These are phyloP conservation scores for Chalciporus sp. DNA, from an alignment of 1,284 basidiomycete species.

Conservation along the genomic window DNA sequence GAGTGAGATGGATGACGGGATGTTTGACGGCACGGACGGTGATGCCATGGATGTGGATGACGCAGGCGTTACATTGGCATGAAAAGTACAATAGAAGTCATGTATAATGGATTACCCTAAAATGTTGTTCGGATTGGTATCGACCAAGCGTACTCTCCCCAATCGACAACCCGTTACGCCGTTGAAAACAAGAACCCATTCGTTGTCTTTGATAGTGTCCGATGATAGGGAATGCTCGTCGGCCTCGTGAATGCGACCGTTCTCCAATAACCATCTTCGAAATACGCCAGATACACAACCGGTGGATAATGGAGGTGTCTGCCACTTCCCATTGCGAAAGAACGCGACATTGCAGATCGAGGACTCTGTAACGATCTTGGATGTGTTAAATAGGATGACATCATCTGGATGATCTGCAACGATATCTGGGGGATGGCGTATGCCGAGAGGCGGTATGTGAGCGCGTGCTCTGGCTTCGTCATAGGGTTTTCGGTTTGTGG, in stretches of 20 bases:
- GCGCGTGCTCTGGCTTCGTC: conserved; percentile 59
- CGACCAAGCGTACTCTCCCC: conserved; percentile 37
- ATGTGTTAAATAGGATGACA: conserved; percentile 63
- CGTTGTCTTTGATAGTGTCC: conserved; percentile 51
- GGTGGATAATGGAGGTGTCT: conserved; percentile 58
- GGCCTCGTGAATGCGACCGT: conserved; percentile 54
- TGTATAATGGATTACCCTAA: conserved; percentile 1
- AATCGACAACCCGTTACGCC: conserved; percentile 68
- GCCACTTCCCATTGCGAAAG: conserved; percentile 56
- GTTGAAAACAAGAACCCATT: conserved; percentile 71
- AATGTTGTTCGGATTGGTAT: not conserved
- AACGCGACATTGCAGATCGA: conserved; percentile 72
- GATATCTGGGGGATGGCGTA: conserved; percentile 4
- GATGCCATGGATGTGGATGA: conserved; percentile 48
- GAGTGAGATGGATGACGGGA: conserved; percentile 87
- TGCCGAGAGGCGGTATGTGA: conserved; percentile 40
- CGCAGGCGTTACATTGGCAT: conserved; percentile 1
- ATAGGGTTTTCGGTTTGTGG: conserved; percentile 61
- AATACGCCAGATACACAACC: conserved; percentile 74
- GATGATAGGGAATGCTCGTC: conserved; percentile 42
- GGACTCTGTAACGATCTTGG: conserved; percentile 57
- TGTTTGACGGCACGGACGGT: conserved; percentile 53
- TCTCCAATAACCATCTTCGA: conserved; percentile 64
- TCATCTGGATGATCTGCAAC: conserved; percentile 43
- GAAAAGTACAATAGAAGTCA: conserved; percentile 20